phyloP scores from a whole-genome alignment of 73 alveolate genomes.

The Paramecium biaurelia region DNA sequence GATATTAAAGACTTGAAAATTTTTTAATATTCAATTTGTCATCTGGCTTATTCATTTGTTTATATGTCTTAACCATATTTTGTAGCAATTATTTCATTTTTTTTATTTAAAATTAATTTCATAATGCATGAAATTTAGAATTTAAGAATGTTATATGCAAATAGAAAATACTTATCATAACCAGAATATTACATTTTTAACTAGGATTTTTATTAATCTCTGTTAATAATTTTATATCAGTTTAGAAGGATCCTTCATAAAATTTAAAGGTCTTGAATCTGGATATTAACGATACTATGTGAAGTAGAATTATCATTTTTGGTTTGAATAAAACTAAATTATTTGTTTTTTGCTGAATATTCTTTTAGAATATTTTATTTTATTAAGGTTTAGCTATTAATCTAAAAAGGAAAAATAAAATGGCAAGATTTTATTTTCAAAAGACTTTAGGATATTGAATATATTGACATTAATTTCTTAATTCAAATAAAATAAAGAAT shows the following conservation, averaged over 20 bases:
- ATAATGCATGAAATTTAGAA: not conserved
- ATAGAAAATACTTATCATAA: not conserved
- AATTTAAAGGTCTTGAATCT: not conserved
- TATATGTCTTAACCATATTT: not conserved
- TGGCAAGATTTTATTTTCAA: too few species aligned
- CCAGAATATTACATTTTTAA: not conserved
- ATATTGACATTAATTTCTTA: too few species aligned
- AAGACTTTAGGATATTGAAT: too few species aligned
- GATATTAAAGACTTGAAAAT: not conserved
- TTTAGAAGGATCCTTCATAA: not conserved
- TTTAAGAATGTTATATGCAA: not conserved
- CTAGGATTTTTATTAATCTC: not conserved
- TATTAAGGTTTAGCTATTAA: too few species aligned
- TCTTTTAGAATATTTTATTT: too few species aligned
- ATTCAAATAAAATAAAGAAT: too few species aligned
- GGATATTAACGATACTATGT: too few species aligned
- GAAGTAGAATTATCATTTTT: too few species aligned
- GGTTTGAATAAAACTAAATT: too few species aligned
- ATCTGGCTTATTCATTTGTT: not conserved
- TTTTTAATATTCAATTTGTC: not conserved
- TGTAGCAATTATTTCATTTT: constrained; percentile 10
- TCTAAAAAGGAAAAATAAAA: too few species aligned
- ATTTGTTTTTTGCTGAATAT: too few species aligned
- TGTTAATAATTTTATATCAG: not conserved
- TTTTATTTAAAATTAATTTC: not conserved